Conservation (phyloP, 345 rosid genomes). For the Eucalyptus cloeziana region DNA sequence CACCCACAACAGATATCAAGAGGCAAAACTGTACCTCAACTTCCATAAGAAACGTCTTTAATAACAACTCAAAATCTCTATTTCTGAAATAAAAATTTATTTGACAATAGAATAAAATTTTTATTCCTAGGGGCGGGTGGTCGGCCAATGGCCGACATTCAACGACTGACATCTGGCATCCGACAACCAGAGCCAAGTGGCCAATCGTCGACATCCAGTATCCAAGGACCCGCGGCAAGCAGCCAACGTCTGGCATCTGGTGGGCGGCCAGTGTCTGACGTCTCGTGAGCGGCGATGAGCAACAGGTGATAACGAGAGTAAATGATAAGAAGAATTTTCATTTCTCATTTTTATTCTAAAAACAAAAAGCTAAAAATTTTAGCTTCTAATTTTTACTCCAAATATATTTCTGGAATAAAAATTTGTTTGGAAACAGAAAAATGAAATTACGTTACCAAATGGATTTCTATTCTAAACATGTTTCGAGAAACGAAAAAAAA, state of each 20-base stretch:
- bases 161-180: too few species aligned
- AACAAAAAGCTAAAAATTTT: fast-evolving
- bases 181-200: too few species aligned
- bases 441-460: fast-evolving
- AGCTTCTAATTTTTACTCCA: too few species aligned
- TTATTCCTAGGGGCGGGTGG: fast-evolving
- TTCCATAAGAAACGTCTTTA: background rate
- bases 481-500: fast-evolving
- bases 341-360: too few species aligned
- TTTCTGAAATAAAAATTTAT: fast-evolving
- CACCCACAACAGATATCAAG: background rate
- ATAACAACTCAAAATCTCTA: fast-evolving
- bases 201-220: too few species aligned
- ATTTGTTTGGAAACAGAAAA: fast-evolving
- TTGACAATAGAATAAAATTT: fast-evolving
- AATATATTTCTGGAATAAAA: fast-evolving
- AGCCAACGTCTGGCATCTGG: fast-evolving
- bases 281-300: fast-evolving
- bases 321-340: too few species aligned
- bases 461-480: fast-evolving
- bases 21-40: background rate
- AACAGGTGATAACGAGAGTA: fast-evolving
- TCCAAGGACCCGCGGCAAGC: too few species aligned
- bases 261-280: fast-evolving
- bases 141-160: too few species aligned